Conservation (phyloP, 352 stramenopile species). For the Blastocystis sp. region DNA sequence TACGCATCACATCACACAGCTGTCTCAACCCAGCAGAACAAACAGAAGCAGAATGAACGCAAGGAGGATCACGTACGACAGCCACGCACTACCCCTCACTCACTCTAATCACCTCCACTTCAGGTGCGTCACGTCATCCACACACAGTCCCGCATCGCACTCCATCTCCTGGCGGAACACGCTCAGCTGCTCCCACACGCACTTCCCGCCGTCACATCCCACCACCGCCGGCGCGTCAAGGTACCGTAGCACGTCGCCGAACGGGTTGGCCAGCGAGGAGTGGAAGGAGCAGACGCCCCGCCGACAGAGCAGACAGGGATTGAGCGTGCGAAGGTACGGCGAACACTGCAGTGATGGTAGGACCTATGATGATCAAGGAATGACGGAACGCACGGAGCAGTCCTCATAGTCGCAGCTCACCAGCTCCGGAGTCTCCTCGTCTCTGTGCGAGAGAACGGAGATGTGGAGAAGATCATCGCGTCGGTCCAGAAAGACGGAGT, state of each 20-base stretch:
- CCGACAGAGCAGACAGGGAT: slow-evolving; percentile 13
- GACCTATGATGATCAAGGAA: background rate
- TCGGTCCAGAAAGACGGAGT: slow-evolving; percentile 1
- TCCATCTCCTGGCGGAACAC: slow-evolving; percentile 37
- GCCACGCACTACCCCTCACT: background rate
- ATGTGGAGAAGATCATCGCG: background rate
- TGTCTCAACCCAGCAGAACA: background rate
- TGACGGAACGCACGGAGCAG: background rate
- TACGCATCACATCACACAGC: background rate
- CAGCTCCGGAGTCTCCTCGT: background rate
- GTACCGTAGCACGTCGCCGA: slow-evolving; percentile 3
- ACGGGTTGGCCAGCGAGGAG: background rate
- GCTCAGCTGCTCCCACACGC: slow-evolving; percentile 37
- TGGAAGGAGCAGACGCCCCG: background rate
- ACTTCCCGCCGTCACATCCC: slow-evolving; percentile 31
- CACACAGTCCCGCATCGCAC: slow-evolving; percentile 28
- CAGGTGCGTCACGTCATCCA: background rate
- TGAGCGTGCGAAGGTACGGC: slow-evolving; percentile 27
- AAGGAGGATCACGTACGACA: slow-evolving; percentile 38
- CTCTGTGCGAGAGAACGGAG: background rate
- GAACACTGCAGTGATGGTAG: slow-evolving; percentile 23
- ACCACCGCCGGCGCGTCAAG: slow-evolving; percentile 22
- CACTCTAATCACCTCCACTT: background rate
- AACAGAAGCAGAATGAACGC: slow-evolving; percentile 32
- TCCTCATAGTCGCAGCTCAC: slow-evolving; percentile 5